A percentile compares a stretch with the other conserved stretches of the same genome.
Conservation (phyloP, 2,329 filamentous ascomycete species). For the Penicillium occitanis region DNA sequence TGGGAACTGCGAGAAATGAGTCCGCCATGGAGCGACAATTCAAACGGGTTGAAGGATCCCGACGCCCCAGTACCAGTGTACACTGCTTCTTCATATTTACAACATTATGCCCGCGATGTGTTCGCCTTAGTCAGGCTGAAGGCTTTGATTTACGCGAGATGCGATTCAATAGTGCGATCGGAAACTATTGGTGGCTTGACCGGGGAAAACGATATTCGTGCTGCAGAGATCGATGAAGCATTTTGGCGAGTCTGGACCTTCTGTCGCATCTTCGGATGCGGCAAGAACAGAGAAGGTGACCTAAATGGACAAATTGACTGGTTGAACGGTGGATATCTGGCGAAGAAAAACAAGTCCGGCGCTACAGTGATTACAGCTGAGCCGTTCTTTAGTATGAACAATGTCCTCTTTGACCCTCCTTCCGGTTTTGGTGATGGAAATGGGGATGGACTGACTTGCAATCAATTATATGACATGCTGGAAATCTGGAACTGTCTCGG, state of each 20-base stretch:
- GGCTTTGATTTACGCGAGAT: constrained; percentile 55
- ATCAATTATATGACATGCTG: constrained; percentile 63
- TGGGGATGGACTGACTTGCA: constrained; percentile 52
- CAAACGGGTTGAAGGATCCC: constrained; percentile 43
- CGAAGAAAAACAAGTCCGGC: constrained; percentile 48
- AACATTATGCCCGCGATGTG: constrained; percentile 54
- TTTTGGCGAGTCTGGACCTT: constrained; percentile 68
- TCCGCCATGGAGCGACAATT: constrained; percentile 50
- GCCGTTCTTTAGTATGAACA: constrained; percentile 52
- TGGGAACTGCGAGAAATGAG: constrained; percentile 62
- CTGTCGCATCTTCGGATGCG: constrained; percentile 61
- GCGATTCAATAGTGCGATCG: constrained; percentile 56
- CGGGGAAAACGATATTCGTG: constrained; percentile 46
- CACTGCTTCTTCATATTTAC: constrained; percentile 53
- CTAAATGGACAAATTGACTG: constrained; percentile 62
- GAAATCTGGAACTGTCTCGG: constrained; percentile 64
- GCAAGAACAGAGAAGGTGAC: constrained; percentile 59
- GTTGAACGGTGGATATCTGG: constrained; percentile 58
- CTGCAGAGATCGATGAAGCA: constrained; percentile 59
- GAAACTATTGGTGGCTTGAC: constrained; percentile 57
- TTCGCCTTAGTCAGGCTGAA: constrained; percentile 57
- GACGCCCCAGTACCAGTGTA: constrained; percentile 54
- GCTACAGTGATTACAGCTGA: constrained; percentile 51
- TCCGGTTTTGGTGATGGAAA: constrained; percentile 61
- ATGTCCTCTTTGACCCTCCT: constrained; percentile 56